These are phyloP conservation scores for Phytopythium montanum DNA, from an alignment of 352 stramenopile species.

Conservation along the genomic window DNA sequence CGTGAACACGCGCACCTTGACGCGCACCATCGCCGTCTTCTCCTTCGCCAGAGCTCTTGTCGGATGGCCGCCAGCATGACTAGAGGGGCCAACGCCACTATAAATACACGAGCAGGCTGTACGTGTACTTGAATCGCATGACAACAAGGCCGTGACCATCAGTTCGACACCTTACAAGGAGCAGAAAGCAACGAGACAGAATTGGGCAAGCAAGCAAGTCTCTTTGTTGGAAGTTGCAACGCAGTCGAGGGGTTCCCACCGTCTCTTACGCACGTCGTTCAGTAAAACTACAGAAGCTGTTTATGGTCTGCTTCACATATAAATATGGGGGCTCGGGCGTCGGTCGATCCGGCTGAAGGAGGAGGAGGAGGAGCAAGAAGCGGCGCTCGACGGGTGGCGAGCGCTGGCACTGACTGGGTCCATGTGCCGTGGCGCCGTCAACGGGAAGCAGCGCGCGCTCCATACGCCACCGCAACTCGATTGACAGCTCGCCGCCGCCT, in stretches of 20 bases:
- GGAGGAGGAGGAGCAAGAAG: not conserved
- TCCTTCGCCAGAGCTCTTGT: not conserved
- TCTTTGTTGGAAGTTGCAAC: constrained; percentile 2
- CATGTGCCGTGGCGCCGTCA: not conserved
- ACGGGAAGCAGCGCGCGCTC: not conserved
- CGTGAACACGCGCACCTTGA: constrained; percentile 80
- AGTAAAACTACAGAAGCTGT: constrained; percentile 7
- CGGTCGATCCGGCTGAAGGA: not conserved
- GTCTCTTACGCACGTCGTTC: constrained; percentile 2
- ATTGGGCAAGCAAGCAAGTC: constrained; percentile 8
- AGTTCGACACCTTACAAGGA: not conserved
- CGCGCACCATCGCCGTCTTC: constrained; percentile 23
- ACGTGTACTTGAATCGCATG: too few relatives aligned
- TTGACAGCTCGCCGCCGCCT: not conserved
- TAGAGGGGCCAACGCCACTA: not conserved
- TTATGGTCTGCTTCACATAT: constrained; percentile 6
- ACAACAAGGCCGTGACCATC: not conserved
- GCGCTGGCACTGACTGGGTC: not conserved
- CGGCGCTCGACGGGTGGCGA: not conserved
- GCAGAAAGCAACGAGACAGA: not conserved
- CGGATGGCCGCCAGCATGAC: not conserved
- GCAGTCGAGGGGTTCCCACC: constrained; percentile 6
- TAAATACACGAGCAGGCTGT: not conserved
- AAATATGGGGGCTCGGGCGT: constrained; percentile 3
- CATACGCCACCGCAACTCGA: not conserved